Evolutionary conservation across 2,329 filamentous ascomycete genomes (phyloP), one percentile per base, ranked within the genome.

Genomic region (Leptographium procerum): DNA sequence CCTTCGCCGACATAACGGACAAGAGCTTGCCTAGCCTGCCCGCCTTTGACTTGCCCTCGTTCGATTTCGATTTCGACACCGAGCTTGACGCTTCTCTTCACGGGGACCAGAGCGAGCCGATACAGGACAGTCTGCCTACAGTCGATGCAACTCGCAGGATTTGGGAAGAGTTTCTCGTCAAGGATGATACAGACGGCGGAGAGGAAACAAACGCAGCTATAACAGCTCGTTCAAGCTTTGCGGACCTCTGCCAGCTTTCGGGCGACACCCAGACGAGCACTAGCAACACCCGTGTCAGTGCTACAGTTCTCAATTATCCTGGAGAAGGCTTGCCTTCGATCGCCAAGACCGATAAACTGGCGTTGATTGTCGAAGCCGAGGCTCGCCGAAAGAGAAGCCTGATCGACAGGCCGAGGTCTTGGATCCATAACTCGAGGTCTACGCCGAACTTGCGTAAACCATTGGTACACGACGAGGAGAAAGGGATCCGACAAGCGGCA

Each of bases 41-140:
- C 16, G 67, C 70, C 59, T 80, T 81, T 67, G 77, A 80, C 59
- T 69, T 83, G 36, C 76, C 78, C 43, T 76, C 77, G 0, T 78
- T 83, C 67, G 76, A 81, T 61, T 72, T 77, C 64, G 74, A 72
- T 48, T 71, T 82, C 65, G 74, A 79, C 63, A 3, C 48, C 13
- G 60, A 59, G 9, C 73, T 74, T 5, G 74, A 72, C 19, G 65
- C 76, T 3, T 60, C 52, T 54, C 55, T 28, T 34, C 33, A 11
- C 11, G 45, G 40, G 9, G 53, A 57, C 43, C 26, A 28, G 5
- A 55, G 52, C 24, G 26, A 16, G 14, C 19, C 28, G 19, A 43
- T n/a, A 24, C 47, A 47, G 53, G n/a, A 22, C 26, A 48, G 13
- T 14, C 26, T 16, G 24, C 5, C 52, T 9, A 11, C 26, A 26